A percentile compares a stretch with the other conserved stretches of the same genome.
These are phyloP conservation scores for Pichia sp. DNA, from an alignment of 1,139 yeast genomes.

Conservation along the genomic window DNA sequence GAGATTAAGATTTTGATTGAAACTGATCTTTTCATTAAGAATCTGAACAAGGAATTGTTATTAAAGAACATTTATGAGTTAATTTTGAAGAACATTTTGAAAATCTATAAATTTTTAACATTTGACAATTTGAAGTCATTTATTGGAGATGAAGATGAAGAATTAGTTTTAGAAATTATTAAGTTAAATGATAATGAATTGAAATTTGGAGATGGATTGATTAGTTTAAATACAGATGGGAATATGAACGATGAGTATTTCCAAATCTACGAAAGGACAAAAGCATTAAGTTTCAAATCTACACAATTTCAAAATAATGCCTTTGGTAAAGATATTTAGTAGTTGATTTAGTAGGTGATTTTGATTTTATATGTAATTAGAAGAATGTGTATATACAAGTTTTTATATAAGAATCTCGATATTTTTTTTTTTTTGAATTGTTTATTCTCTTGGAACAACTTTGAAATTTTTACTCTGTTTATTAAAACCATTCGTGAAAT, in stretches of 20 bases:
- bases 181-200: conserved; percentile 9
- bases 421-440: no score
- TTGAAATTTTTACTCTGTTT: conserved; percentile 24
- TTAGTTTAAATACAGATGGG: conserved; percentile 39
- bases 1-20: conserved; percentile 41
- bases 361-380: no score
- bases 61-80: conserved; percentile 20
- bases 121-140: conserved; percentile 17
- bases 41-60: conserved; percentile 22
- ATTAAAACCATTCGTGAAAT: conserved; percentile 26
- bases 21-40: conserved; percentile 49
- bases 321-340: conserved; percentile 15
- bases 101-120: conserved; percentile 21
- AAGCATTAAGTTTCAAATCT: conserved; percentile 51
- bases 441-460: conserved; percentile 27
- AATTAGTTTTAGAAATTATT: conserved; percentile 7
- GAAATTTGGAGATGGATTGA: conserved; percentile 14
- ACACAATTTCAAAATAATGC: conserved; percentile 44
- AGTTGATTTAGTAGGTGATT: no score
- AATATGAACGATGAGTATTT: conserved; percentile 46
- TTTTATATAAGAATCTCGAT: not conserved
- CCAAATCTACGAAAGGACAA: conserved; percentile 54
- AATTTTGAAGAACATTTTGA: conserved; percentile 21
- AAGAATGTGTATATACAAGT: conserved; percentile 2
- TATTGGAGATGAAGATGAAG: conserved; percentile 7